Evolutionary conservation across 2,329 filamentous ascomycete species (phyloP), one percentile per base, ranked within the genome.

Genomic region (Curvularia spicifera): DNA sequence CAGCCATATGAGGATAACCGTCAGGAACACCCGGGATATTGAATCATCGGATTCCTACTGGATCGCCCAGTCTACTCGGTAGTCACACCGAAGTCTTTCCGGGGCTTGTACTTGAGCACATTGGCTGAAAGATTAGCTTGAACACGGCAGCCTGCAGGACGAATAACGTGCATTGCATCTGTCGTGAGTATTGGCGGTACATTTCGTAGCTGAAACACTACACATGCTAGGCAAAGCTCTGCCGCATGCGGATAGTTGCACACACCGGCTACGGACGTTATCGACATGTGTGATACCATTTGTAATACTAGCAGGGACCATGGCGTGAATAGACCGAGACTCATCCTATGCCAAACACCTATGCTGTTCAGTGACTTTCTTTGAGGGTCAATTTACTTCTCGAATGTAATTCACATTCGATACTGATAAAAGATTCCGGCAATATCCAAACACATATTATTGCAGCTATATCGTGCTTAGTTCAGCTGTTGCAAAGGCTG

Each of bases 91-190:
- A 29, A 13, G 18, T 33, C 45, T 12, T 24, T 20, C 18, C 45
- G 18, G 24, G 12, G 22, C 20, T 10, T 18, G 3, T 29, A 35
- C 10, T 12, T 13, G 6, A 35, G 10, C 20, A 12, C 33, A 28
- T 26, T 40, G 15, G 28, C 26, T 51, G 40, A 49, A 31, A 28
- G 46, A 15, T 45, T 26, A 31, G 46, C 51, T 44, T 58, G 35
- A 31, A 26, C 52, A 49, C 51, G 22, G 40, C 45, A 58, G 43
- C 55, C 56, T 50, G 57, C 49, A 43, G 39, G 46, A 60, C 54
- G 45, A 56, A 47, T 33, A 60, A 59, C 51, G 47, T 57, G 51
- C 52, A 50, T 26, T 61, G 53, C 29, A 20, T 60, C 18, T 28
- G 18, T n/a, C 35, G 49, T 49, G 4, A 22, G 31, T 54, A 52